These are phyloP conservation scores for Umbelopsis vinacea DNA, from an alignment of 192 early-diverging fungal genomes.

Conservation along the genomic window DNA sequence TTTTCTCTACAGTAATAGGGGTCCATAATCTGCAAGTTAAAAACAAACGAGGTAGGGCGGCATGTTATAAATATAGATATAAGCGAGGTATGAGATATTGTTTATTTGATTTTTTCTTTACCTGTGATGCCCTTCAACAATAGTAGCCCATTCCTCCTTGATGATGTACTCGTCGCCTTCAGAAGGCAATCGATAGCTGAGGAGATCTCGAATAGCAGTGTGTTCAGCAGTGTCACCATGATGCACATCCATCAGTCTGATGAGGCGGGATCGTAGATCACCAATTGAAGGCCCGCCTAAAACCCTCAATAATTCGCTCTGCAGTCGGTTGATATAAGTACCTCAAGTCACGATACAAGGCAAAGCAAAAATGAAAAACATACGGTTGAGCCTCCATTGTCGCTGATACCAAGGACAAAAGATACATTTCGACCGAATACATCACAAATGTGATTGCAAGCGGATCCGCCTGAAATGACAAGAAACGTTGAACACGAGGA, in stretches of 20 bases:
- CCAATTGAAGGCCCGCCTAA: constrained; percentile 80
- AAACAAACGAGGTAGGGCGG: not conserved
- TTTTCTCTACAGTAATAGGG: constrained; percentile 55
- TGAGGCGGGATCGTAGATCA: constrained; percentile 69
- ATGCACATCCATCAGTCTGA: constrained; percentile 65
- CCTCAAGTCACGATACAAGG: no score
- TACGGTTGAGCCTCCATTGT: constrained; percentile 69
- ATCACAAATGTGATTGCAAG: constrained; percentile 60
- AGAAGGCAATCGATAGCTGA: constrained; percentile 70
- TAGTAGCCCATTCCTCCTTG: constrained; percentile 73
- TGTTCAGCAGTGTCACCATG: constrained; percentile 52
- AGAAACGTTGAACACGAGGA: constrained; percentile 46
- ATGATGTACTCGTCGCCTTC: constrained; percentile 55
- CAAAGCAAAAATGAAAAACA: not conserved
- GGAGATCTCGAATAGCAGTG: constrained; percentile 68
- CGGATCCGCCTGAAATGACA: constrained; percentile 78
- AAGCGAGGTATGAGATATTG: not conserved
- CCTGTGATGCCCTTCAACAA: constrained; percentile 77
- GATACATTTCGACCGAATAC: constrained; percentile 60
- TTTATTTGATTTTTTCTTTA: not conserved
- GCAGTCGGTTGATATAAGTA: not conserved
- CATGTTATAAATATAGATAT: not conserved
- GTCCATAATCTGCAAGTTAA: constrained; percentile 48
- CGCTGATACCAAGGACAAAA: constrained; percentile 73
- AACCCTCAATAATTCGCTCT: constrained; percentile 70